These are phyloP conservation scores for Acanthamoeba divionensis DNA, from an alignment of 208 protist genomes.

Conservation along the genomic window DNA sequence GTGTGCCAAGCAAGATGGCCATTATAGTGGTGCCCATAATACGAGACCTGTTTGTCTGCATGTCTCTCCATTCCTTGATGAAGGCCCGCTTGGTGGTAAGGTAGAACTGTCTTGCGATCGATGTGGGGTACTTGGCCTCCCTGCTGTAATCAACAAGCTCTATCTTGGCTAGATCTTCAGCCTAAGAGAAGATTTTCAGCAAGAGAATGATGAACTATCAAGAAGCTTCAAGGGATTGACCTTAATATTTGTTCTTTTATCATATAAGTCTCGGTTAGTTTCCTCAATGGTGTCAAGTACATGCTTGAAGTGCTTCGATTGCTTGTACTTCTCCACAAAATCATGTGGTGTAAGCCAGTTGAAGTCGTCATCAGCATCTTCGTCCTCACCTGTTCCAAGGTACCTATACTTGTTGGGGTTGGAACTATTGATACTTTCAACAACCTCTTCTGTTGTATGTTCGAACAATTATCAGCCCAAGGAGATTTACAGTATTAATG, in stretches of 20 bases:
- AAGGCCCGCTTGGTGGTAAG: neutral
- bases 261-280: neutral
- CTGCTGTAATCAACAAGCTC: neutral
- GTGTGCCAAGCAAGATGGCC: neutral
- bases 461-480: neutral
- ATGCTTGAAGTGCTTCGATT: neutral
- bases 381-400: neutral
- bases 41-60: neutral
- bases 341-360: neutral
- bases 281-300: neutral
- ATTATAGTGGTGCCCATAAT: neutral
- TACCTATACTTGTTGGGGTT: neutral
- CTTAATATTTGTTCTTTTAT: neutral
- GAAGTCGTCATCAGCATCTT: slow-evolving; percentile 21
- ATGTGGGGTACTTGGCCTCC: neutral
- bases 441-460: slow-evolving; percentile 34
- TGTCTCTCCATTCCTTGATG: slow-evolving; percentile 14
- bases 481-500: neutral
- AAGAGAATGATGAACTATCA: neutral
- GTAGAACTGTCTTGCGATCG: neutral
- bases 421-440: neutral
- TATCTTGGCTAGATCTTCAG: neutral
- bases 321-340: slow-evolving; percentile 39
- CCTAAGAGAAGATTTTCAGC: neutral
- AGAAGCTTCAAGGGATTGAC: neutral